Evolutionary conservation across 345 rosid species (phyloP), one percentile per base, ranked within the genome.

Genomic region (Populus davidiana): DNA sequence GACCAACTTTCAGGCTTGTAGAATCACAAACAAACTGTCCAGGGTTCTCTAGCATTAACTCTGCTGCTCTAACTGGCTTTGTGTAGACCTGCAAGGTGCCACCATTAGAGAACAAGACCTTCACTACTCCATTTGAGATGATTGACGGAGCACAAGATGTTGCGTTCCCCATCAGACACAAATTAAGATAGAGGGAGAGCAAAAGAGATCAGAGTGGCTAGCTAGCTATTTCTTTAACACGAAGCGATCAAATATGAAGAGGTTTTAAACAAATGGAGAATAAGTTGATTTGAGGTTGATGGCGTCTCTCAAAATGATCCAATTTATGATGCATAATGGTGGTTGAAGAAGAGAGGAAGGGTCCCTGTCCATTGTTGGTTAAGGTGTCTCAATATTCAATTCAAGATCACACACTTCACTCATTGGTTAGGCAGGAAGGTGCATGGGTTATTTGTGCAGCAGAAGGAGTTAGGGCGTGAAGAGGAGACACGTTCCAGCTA

Each of bases 81-180:
- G 89, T 54, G 84, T 78, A 83, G 72, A 84, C 59, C 64, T 80
- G 80, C 21, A 88, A 23, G 8, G 20, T 79, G n/a, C 90, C 90
- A 31, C 83, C 86, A 25, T 84, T 63, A 2, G 75, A 80, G 63
- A 41, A 73, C 27, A 86, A 39, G 56, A 90, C 89, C 71, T 80
- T 87, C 8, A 76, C 69, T 0, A 47, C 85, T 47, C 75, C 69
- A 27, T 74, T 68, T 11, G 81, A 77, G 72, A 79, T 76, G 27
- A 86, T 83, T 13, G 78, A 80, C 13, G 91, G 90, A 50, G 88
- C 80, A 73, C 91, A 90, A 43, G 89, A 88, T 64, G 86, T 7
- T 66, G 83, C 81, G 21, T 88, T 90, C n/a, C 93, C 91, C 93
- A 90, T 88, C 20, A 68, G 21, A 18, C 18, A 27, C 52, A 65